A percentile compares a stretch with the other conserved stretches of the same genome.
Evolutionary conservation across 2,329 filamentous ascomycete species (phyloP).

Genomic region (Sporothrix phasma): DNA sequence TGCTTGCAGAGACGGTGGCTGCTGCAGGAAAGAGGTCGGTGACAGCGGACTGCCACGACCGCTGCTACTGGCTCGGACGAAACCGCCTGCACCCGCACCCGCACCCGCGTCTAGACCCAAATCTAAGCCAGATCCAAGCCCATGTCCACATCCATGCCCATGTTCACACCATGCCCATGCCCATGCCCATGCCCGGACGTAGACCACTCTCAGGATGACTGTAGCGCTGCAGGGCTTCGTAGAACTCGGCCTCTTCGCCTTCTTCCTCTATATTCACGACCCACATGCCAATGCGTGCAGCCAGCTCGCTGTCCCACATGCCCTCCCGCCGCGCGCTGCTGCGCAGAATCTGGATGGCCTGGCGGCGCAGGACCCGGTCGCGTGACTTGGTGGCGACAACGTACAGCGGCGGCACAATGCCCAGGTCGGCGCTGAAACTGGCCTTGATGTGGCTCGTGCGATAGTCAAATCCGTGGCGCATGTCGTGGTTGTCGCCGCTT

Average conservation of each 20-base stretch:
- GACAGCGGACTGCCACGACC: constrained; percentile 18
- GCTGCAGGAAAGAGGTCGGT: not conserved
- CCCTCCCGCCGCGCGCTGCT: constrained; percentile 54
- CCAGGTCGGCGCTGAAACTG: constrained; percentile 54
- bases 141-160: not conserved
- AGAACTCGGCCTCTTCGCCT: constrained; percentile 25
- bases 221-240: not conserved
- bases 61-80: constrained; percentile 18
- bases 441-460: constrained; percentile 45
- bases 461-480: constrained; percentile 34
- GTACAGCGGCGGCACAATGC: constrained; percentile 55
- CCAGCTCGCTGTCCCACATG: constrained; percentile 58
- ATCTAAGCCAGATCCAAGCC: no score
- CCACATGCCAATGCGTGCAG: constrained; percentile 46
- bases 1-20: not conserved
- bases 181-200: not conserved
- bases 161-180: no score
- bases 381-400: constrained; percentile 58
- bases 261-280: constrained; percentile 46
- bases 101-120: not conserved
- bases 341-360: constrained; percentile 51
- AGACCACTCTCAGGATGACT: not conserved
- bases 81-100: not conserved
- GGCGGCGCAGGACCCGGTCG: constrained; percentile 44
- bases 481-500: not conserved